Conservation (phyloP, 1,284 basidiomycete genomes). For the Phellopilus nigrolimitatus region DNA sequence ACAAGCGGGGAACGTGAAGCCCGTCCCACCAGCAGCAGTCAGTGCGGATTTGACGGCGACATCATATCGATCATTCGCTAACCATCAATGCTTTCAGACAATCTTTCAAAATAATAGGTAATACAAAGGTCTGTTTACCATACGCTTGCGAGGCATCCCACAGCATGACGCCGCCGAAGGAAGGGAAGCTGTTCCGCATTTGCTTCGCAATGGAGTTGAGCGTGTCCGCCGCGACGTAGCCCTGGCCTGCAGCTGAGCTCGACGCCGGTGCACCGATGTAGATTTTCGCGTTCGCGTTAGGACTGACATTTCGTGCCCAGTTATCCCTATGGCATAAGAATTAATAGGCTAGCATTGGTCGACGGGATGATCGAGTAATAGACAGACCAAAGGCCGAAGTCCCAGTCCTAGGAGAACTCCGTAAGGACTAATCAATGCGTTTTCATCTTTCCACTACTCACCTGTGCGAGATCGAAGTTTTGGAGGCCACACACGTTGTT, state of each 20-base stretch:
- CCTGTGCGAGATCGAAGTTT: conserved; percentile 36
- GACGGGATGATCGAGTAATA: background rate
- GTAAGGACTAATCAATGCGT: too few relatives aligned
- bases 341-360: background rate
- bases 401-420: conserved; percentile 42
- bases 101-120: background rate
- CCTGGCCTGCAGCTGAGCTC: conserved; percentile 52
- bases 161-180: conserved; percentile 69
- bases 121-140: conserved; percentile 31
- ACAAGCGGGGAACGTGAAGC: conserved; percentile 61
- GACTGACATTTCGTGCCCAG: conserved; percentile 52
- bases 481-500: conserved; percentile 49
- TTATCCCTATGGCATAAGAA: conserved; percentile 44
- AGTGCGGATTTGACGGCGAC: conserved; percentile 45
- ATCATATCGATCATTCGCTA: conserved; percentile 59
- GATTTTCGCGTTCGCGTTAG: conserved; percentile 55
- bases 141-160: conserved; percentile 71
- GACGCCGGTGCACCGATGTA: conserved; percentile 59
- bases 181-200: conserved; percentile 61
- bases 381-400: conserved; percentile 47
- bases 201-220: conserved; percentile 46
- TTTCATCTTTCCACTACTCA: conserved; percentile 31
- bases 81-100: conserved; percentile 2
- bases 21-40: conserved; percentile 55
- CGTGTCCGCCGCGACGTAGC: conserved; percentile 44